Base-by-base conservation (phyloP, 805 yeast genomes). In the Yamadazyma laniorum region DNA sequence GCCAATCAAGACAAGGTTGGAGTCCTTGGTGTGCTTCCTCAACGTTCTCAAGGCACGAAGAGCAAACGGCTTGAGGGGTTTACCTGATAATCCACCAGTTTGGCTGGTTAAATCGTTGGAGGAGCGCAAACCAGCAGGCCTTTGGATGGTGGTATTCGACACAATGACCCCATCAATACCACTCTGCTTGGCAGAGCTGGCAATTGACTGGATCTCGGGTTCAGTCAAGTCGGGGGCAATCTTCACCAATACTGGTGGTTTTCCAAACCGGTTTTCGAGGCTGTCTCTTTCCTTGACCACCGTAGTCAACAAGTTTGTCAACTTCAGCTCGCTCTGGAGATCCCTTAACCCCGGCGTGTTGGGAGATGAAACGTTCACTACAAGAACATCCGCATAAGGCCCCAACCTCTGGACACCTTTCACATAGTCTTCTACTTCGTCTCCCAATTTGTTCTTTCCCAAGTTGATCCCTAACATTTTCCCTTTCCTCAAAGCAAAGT, bases 341-440 rank as follows among this genome's bases (percentile, higher is more conserved):
- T 80, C 86, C 54, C 98, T 77, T 49, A 91, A 73, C 2, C 97
- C 97, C 4, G 98, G 98, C 1, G 98, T 91, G 57, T 91, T 91
- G 37, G 98, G 98, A 34, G 95, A 85, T 1, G 96, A 88, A 11
- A 91, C 96, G 54, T 91, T 91, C 47, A 91, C 77, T 14, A 91
- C 91, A 44, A 91, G 68, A 6, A 86, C 89, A 62, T 91, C 98
- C 4, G 98, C 96, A 50, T 71, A 79, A 9, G 80, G 78, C 9
- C 95, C 95, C 49, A 91, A 78, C 38, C 81, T 72, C 42, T 78
- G 78, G 18, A 91, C 95, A 44, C 98, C 98, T 48, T 75, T 70
- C 33, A 85, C 78, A 54, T 88, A 91, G 60, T 91, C 98, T 40
- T 80, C 69, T 40, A 88, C 77, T 59, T 89, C 96, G 57, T 90